These are phyloP conservation scores for Leishmania major DNA, from an alignment of 208 protist species.

Conservation along the genomic window DNA sequence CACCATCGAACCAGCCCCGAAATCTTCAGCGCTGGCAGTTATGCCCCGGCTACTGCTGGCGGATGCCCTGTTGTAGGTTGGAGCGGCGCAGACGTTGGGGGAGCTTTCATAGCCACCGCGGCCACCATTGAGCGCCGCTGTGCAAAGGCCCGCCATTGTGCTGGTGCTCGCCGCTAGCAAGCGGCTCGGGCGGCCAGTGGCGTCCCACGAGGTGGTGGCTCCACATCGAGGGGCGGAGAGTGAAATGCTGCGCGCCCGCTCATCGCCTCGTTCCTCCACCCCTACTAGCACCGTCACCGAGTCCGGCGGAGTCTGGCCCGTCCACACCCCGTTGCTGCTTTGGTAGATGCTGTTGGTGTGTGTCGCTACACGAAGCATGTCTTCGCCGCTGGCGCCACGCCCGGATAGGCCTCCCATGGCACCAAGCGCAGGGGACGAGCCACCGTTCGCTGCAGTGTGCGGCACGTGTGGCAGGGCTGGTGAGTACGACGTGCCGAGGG, in stretches of 20 bases:
- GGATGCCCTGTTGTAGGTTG: slow-evolving; percentile 3
- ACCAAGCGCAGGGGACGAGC: background rate
- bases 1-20: slow-evolving; percentile 2
- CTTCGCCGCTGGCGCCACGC: slow-evolving; percentile 1
- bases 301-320: slow-evolving; percentile 2
- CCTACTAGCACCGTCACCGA: background rate
- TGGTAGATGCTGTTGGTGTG: slow-evolving; percentile 5
- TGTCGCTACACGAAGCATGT: slow-evolving; percentile 5
- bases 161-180: slow-evolving; percentile 11
- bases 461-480: slow-evolving; percentile 4
- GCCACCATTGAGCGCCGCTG: slow-evolving; percentile 9
- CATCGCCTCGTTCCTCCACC: slow-evolving; percentile 12
- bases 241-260: slow-evolving; percentile 24
- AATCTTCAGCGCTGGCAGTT: slow-evolving; percentile 2
- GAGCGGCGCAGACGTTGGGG: background rate
- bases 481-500: slow-evolving; percentile 5
- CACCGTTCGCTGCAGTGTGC: background rate
- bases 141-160: slow-evolving; percentile 1
- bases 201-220: slow-evolving; percentile 15
- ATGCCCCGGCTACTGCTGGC: background rate
- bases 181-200: slow-evolving; percentile 18
- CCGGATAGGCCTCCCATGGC: slow-evolving; percentile 5
- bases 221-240: slow-evolving; percentile 23
- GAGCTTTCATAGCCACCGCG: slow-evolving; percentile 9
- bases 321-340: slow-evolving; percentile 10